Percentiles rank a stretch among this genome's conserved stretches.
Evolutionary conservation across 352 stramenopile genomes (phyloP).

Genomic region (Phytophthora pistaciae): DNA sequence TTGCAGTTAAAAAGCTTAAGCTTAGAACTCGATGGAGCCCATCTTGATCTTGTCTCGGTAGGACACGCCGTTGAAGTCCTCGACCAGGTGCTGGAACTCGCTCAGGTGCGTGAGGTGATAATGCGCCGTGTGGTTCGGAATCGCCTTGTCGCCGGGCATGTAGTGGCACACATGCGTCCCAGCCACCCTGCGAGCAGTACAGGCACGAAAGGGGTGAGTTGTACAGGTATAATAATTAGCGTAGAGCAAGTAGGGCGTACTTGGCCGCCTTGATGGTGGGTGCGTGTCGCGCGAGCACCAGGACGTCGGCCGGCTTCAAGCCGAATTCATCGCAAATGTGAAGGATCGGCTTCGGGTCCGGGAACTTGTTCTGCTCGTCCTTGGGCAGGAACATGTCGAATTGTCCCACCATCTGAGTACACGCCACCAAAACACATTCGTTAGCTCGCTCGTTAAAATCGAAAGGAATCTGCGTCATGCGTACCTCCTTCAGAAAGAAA

Average conservation of each 20-base stretch:
- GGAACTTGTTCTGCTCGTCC: constrained; percentile 57
- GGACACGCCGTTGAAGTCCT: constrained; percentile 83
- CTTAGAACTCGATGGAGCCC: constrained; percentile 48
- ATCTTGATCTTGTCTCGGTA: constrained; percentile 62
- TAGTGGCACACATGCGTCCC: constrained; percentile 72
- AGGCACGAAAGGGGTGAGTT: neutral
- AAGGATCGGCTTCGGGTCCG: constrained; percentile 55
- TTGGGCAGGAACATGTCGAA: constrained; percentile 68
- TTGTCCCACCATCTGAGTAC: constrained; percentile 65
- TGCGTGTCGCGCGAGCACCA: constrained; percentile 68
- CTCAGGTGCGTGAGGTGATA: constrained; percentile 67
- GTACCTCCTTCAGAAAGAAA: constrained; percentile 74
- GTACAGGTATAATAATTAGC: neutral
- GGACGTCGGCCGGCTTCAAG: constrained; percentile 56
- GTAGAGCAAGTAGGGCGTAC: constrained; percentile 32
- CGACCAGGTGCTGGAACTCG: constrained; percentile 75
- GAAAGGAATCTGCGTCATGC: neutral
- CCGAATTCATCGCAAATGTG: constrained; percentile 61
- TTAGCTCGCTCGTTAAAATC: neutral
- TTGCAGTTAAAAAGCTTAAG: too few relatives aligned
- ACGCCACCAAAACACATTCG: neutral
- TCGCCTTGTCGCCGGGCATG: constrained; percentile 66
- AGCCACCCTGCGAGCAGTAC: constrained; percentile 43
- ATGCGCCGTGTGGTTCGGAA: constrained; percentile 81
- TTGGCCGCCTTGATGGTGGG: constrained; percentile 68